Evolutionary conservation across 2,329 filamentous ascomycete species (phyloP), one percentile per base, ranked within the genome.

Genomic region (Neonectria coccinea): DNA sequence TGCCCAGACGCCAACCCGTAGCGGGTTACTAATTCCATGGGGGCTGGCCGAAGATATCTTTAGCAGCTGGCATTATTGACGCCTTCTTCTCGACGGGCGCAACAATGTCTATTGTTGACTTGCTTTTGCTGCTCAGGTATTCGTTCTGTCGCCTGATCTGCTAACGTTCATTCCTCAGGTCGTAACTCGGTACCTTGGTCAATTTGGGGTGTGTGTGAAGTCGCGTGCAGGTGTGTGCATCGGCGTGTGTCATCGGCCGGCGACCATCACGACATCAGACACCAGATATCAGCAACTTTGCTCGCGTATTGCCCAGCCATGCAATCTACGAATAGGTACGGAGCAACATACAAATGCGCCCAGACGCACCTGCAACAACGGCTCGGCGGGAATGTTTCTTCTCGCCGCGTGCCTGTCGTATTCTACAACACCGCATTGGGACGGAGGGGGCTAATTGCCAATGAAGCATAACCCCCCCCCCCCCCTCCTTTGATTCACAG

Each of bases 171-270:
- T 62, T 62, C 54, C 54, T 57, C 29, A 56, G 54, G 59, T 52
- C 47, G 59, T 47, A 52, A 56, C 33, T 16, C 36, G 14, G 14
- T n/a, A 25, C 25, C 25, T 25, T 6, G 16, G 16, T 25, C 27
- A 53, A 31, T 39, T 2, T 5, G 18, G 11, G 54, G 41, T 14
- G 22, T 14, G 22, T 8, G 31, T 25, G 36, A 53, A 53, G 25
- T 22, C 18, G 36, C 12, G 51, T 36, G 39, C 41, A 54, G 51
- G 33, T 41, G 29, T 8, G 39, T 47, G 54, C 54, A 48, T 55
- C 61, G 61, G 51, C 44, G 61, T 64, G 61, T 64, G 59, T 56
- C 59, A 62, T 53, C 18, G 52, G 58, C 33, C 29, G 20, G 29
- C 29, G 48, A 29, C 20, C 22, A 59, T 64, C 50, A 64, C 50